phyloP scores from a whole-genome alignment of 108 stramenopile species.

The Stephanodiscus triporus region DNA sequence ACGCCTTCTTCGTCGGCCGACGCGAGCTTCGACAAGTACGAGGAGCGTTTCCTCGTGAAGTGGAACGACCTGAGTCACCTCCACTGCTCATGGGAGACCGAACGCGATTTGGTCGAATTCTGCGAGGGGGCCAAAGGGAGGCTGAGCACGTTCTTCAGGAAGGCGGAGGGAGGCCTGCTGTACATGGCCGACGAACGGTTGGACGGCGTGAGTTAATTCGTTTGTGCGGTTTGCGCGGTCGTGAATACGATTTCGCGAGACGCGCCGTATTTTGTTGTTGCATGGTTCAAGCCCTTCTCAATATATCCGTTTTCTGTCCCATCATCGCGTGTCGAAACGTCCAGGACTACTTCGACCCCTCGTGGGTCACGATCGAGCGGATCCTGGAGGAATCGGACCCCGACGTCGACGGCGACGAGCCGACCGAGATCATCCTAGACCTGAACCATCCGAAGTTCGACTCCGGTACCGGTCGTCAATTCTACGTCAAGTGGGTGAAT shows the following conservation, averaged over 20 bases:
- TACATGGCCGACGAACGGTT: slow-evolving; percentile 79
- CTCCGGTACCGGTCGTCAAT: slow-evolving; percentile 71
- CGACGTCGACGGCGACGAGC: slow-evolving; percentile 24
- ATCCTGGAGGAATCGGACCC: slow-evolving; percentile 63
- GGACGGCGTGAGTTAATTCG: slow-evolving; percentile 65
- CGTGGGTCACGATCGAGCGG: slow-evolving; percentile 76
- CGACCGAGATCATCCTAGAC: slow-evolving; percentile 74
- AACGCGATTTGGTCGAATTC: slow-evolving; percentile 77
- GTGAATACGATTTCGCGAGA: too few relatives aligned
- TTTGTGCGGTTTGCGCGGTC: too few relatives aligned
- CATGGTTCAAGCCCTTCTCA: too few relatives aligned
- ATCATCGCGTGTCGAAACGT: background rate
- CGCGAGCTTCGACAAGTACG: slow-evolving; percentile 48
- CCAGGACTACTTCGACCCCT: slow-evolving; percentile 87
- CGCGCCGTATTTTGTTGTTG: too few relatives aligned
- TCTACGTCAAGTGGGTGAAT: slow-evolving; percentile 83
- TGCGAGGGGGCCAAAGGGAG: slow-evolving; percentile 67
- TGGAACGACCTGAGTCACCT: slow-evolving; percentile 78
- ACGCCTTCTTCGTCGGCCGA: background rate
- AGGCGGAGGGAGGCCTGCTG: slow-evolving; percentile 65
- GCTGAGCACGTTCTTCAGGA: slow-evolving; percentile 78
- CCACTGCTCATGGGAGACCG: slow-evolving; percentile 88
- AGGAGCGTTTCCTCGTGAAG: slow-evolving; percentile 88
- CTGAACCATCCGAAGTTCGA: slow-evolving; percentile 65
- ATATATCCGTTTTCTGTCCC: background rate